Base-by-base conservation (phyloP, 371 early-diverging fungal species). In the Mortierella sp. region DNA sequence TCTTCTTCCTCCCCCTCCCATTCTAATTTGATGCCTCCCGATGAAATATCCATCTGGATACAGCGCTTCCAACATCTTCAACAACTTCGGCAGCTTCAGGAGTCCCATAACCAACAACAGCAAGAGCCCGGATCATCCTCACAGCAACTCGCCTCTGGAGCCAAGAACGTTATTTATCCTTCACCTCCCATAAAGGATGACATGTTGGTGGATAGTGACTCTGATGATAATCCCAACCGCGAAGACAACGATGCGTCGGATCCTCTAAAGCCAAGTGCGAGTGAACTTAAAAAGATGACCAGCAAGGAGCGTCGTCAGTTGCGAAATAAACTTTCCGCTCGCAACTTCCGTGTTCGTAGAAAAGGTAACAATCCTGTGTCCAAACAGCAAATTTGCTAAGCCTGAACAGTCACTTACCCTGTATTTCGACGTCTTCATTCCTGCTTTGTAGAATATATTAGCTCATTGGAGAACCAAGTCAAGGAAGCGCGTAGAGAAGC, bases 251-350 rank as follows among this genome's bases (percentile, higher is more conserved):
- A 36, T 10, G 52, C 48, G 22, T 28, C 59, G 0, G 80, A 79
- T 48, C 74, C 74, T 10, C 47, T 79, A 38, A 79, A 67, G 50
- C 79, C 79, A 21, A 79, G 74, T 53, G 70, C 79, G 19, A 74
- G 74, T 38, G 79, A 74, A 63, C 71, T 89, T 36, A 80, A 80
- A 38, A 91, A 90, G 67, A 82, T 95, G 82, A 87, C 93, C 5
- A 88, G 95, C 15, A 95, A 94, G 83, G 95, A 96, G 83, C 91
- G 96, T 47, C 88, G 97, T 32, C 96, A 96, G 80, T 83, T 96
- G 66, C 89, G 96, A 58, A 97, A 97, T 87, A 96, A 96, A 72
- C 92, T 96, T 47, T 95, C 95, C 19, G 97, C 97, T 13, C 86
- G 97, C 70, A 95, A 94, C 77, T 97, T 97, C 83, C 86, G 97